Percentiles rank a stretch among this genome's conserved stretches.
These are phyloP conservation scores for Aphanomyces stellatus DNA, from an alignment of 352 stramenopile species.

Conservation along the genomic window DNA sequence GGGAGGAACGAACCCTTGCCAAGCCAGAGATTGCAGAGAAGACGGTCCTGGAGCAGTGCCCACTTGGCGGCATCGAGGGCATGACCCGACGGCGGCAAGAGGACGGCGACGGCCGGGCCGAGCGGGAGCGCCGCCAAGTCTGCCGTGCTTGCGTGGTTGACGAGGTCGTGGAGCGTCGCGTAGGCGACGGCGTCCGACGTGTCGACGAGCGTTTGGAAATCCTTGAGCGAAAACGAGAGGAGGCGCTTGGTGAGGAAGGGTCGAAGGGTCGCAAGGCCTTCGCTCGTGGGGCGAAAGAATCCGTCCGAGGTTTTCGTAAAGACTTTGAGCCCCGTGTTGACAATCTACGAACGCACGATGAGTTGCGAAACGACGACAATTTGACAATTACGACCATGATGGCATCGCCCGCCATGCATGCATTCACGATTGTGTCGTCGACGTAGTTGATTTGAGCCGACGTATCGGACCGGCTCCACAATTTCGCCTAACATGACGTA, in stretches of 20 bases:
- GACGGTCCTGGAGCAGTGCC: slow-evolving; percentile 7
- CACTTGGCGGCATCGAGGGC: background rate
- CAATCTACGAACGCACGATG: slow-evolving; percentile 40
- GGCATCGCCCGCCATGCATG: slow-evolving; percentile 57
- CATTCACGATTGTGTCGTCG: slow-evolving; percentile 48
- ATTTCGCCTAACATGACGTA: slow-evolving; percentile 27
- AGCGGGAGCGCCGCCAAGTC: slow-evolving; percentile 28
- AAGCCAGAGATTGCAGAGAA: slow-evolving; percentile 72
- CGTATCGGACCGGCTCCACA: slow-evolving; percentile 74
- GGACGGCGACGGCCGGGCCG: slow-evolving; percentile 41
- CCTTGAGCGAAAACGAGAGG: slow-evolving; percentile 29
- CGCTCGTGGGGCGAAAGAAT: slow-evolving; percentile 81
- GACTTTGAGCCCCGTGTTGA: slow-evolving; percentile 88
- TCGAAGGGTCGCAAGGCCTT: slow-evolving; percentile 80
- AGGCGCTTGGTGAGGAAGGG: slow-evolving; percentile 80
- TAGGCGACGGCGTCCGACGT: slow-evolving; percentile 51
- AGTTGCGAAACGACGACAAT: background rate
- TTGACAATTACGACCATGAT: slow-evolving; percentile 33
- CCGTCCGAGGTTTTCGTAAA: slow-evolving; percentile 76
- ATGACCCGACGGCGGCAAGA: slow-evolving; percentile 27
- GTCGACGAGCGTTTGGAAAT: slow-evolving; percentile 45
- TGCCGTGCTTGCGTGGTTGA: slow-evolving; percentile 25
- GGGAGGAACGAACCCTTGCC: slow-evolving; percentile 59
- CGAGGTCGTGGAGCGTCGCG: slow-evolving; percentile 27
- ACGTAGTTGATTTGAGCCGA: slow-evolving; percentile 75